Conservation (phyloP, 768 basidiomycete genomes). For the Tulasnella sp. region DNA sequence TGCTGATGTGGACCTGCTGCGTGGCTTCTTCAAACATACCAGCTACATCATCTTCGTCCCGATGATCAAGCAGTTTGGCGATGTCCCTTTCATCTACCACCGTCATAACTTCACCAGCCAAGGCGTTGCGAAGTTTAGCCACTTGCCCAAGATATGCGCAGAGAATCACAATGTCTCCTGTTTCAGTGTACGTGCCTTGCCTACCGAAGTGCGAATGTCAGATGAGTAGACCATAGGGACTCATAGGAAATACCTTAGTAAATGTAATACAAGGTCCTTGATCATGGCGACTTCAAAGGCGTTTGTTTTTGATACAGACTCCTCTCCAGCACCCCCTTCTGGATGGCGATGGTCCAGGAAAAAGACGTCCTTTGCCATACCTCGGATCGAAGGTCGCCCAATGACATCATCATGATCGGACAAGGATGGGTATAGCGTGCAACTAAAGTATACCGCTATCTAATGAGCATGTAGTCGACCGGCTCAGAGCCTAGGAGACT, state of each 20-base stretch:
- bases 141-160: slow-evolving; percentile 55
- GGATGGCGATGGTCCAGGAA: slow-evolving; percentile 53
- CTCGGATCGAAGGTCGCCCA: slow-evolving; percentile 55
- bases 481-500: background rate
- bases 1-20: slow-evolving; percentile 52
- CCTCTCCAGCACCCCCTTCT: slow-evolving; percentile 41
- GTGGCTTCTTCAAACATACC: background rate
- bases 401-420: slow-evolving; percentile 55
- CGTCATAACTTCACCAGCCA: slow-evolving; percentile 52
- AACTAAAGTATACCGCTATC: slow-evolving; percentile 38
- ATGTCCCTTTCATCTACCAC: slow-evolving; percentile 67
- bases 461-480: too few species aligned
- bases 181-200: slow-evolving; percentile 48
- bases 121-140: slow-evolving; percentile 45
- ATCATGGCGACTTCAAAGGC: slow-evolving; percentile 62
- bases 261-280: slow-evolving; percentile 51
- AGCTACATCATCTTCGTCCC: slow-evolving; percentile 35
- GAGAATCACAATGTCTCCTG: slow-evolving; percentile 54
- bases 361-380: slow-evolving; percentile 62
- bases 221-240: background rate
- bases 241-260: slow-evolving; percentile 40
- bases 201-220: slow-evolving; percentile 33
- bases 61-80: slow-evolving; percentile 53
- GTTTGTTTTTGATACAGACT: slow-evolving; percentile 65
- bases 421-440: slow-evolving; percentile 58